Evolutionary conservation across 495 filamentous ascomycete genomes (phyloP).

Genomic region (Daldinia loculata): DNA sequence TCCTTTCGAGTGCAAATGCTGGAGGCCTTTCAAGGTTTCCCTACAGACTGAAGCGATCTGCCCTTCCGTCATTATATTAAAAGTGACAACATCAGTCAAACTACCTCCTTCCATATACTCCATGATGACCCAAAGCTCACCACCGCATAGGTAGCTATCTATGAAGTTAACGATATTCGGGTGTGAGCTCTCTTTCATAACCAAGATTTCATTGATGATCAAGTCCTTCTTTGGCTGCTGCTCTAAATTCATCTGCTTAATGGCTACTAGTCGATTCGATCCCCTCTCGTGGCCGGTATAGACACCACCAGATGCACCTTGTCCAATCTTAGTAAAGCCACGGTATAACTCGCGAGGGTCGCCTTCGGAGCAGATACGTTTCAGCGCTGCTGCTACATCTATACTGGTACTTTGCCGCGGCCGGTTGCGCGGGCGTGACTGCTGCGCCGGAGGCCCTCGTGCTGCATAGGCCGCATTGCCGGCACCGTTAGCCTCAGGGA

Average conservation of each 20-base stretch:
- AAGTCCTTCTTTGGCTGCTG: conserved; percentile 98
- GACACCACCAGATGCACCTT: conserved; percentile 96
- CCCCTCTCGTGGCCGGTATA: conserved; percentile 89
- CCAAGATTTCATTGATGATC: conserved; percentile 98
- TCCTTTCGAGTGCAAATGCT: conserved; percentile 95
- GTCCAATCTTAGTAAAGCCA: conserved; percentile 92
- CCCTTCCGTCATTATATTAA: conserved; percentile 97
- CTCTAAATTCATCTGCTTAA: conserved; percentile 99
- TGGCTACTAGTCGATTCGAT: conserved; percentile 88
- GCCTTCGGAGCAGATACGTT: conserved; percentile 86
- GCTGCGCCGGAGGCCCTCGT: conserved; percentile 54
- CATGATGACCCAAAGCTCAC: conserved; percentile 99
- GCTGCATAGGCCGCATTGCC: conserved; percentile 57
- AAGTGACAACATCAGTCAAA: conserved; percentile 97
- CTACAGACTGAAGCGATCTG: conserved; percentile 96
- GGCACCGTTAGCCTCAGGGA: conserved; percentile 65
- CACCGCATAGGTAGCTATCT: conserved; percentile 87
- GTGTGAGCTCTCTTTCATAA: conserved; percentile 99
- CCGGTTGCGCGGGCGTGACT: conserved; percentile 77
- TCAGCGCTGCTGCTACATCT: conserved; percentile 83
- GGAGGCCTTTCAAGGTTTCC: conserved; percentile 90
- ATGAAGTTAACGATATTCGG: conserved; percentile 99
- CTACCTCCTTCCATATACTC: conserved; percentile 99
- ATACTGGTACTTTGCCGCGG: conserved; percentile 74
- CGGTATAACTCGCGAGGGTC: conserved; percentile 90